Base-by-base conservation (phyloP, 108 stramenopile species). In the Epithemia pelagica region DNA sequence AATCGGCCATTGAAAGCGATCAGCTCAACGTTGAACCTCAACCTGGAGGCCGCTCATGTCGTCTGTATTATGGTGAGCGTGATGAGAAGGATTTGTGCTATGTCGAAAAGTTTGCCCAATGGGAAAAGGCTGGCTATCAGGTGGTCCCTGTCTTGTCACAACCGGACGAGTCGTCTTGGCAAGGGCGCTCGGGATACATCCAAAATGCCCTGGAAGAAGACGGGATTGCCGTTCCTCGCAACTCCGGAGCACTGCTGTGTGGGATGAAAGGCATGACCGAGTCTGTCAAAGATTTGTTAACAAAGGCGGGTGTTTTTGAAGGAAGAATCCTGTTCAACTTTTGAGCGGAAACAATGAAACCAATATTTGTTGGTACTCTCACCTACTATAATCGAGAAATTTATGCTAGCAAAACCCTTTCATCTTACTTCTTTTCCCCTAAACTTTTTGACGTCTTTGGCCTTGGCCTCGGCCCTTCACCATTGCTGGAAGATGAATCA, bases 141-240 rank as follows among this genome's bases (percentile, higher is more conserved):
- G 91, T 97, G 0, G 89, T 95, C 8, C 90, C 95, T 3, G 93
- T 95, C 2, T 64, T 93, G 33, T 85, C 83, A 37, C 84, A 76
- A 59, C 82, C 89, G 26, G 69, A 69, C 25, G 68, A 66, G 7
- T 62, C 73, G 24, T 68, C 54, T 22, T 92, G 91, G 91, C 32
- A 76, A 51, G 86, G 88, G 67, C 82, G 93, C 58, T 94, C 82
- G 26, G 94, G 94, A 15, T 95, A 91, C 63, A 85, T 97, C 7
- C 96, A 97, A 71, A 83, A 77, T 61, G 90, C 85, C 21, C 69
- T 96, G 63, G 88, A 94, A 71, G 94, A 95, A 66, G 94, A 96
- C 72, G 94, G 94, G 20, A 82, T 96, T 8, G 82, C 83, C 21
- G 79, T 95, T 65, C 92, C 89, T 1, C 77, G 92, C 32, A 93